Evolutionary conservation across 768 basidiomycete species (phyloP).

Genomic region (Postia placenta): DNA sequence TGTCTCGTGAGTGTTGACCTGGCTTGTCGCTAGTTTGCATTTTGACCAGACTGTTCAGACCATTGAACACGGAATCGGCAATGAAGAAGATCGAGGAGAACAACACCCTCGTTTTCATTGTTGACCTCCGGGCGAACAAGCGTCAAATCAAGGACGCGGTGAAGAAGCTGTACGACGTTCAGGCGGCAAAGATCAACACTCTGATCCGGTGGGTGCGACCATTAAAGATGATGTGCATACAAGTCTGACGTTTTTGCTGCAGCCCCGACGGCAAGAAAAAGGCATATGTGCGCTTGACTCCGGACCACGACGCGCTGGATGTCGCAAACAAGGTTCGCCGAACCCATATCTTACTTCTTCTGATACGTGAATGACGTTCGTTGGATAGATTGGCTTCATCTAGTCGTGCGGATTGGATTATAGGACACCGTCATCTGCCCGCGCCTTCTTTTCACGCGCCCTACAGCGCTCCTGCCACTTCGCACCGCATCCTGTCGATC

Average conservation of each 20-base stretch:
- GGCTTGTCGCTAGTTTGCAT: no score
- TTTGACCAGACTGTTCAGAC: slow-evolving; percentile 34
- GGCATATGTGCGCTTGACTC: slow-evolving; percentile 92
- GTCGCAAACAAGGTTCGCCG: slow-evolving; percentile 88
- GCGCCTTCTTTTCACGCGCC: neutral
- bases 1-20: slow-evolving; percentile 59
- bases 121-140: slow-evolving; percentile 94
- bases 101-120: slow-evolving; percentile 98
- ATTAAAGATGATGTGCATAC: neutral
- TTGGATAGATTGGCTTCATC: slow-evolving; percentile 84
- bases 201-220: slow-evolving; percentile 74
- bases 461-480: neutral
- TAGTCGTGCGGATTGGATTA: slow-evolving; percentile 31
- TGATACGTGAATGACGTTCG: neutral
- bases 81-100: slow-evolving; percentile 99
- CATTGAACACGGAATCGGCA: slow-evolving; percentile 91
- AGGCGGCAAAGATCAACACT: slow-evolving; percentile 95
- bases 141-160: slow-evolving; percentile 99
- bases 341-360: neutral
- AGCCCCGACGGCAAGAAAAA: slow-evolving; percentile 99
- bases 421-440: slow-evolving; percentile 5
- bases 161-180: slow-evolving; percentile 97
- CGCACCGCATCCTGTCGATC: neutral
- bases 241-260: neutral
- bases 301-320: slow-evolving; percentile 96